phyloP scores from a whole-genome alignment of 352 stramenopile species.

The Phytopythium ostracodes region DNA sequence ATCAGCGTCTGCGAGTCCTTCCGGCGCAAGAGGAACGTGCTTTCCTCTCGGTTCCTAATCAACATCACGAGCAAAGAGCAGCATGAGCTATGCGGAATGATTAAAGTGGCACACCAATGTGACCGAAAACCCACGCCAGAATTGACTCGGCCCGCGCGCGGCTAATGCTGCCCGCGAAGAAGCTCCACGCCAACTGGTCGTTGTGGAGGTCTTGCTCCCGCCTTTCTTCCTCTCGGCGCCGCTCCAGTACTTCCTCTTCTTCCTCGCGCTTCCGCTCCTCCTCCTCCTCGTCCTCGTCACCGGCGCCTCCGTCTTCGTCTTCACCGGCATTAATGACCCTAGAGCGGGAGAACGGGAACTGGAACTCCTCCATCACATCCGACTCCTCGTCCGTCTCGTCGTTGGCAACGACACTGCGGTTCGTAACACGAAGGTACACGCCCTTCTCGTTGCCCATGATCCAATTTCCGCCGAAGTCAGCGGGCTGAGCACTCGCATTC shows the following conservation, averaged over 20 bases:
- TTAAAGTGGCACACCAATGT: neutral
- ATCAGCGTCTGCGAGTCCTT: conserved; percentile 82
- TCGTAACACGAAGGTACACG: conserved; percentile 66
- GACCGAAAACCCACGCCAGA: conserved; percentile 34
- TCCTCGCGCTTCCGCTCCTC: conserved; percentile 30
- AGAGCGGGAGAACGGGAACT: conserved; percentile 40
- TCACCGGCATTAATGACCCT: conserved; percentile 19
- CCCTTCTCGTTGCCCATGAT: conserved; percentile 78
- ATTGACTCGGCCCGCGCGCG: conserved; percentile 60
- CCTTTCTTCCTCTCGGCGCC: conserved; percentile 29
- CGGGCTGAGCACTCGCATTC: neutral
- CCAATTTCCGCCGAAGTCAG: conserved; percentile 69
- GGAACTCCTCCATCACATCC: conserved; percentile 36
- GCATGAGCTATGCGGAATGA: neutral
- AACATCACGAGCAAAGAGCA: conserved; percentile 11
- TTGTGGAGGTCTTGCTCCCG: conserved; percentile 36
- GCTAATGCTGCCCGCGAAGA: conserved; percentile 78
- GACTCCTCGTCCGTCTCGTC: conserved; percentile 57
- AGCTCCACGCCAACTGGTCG: conserved; percentile 68
- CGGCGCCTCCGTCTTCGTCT: neutral
- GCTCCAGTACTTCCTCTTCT: conserved; percentile 31
- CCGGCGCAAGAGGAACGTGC: conserved; percentile 73
- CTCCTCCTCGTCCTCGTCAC: conserved; percentile 13
- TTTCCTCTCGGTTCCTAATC: conserved; percentile 46
- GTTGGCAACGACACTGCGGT: conserved; percentile 62